Conservation (phyloP, 2,329 filamentous ascomycete genomes). For the Cercospora sp. region DNA sequence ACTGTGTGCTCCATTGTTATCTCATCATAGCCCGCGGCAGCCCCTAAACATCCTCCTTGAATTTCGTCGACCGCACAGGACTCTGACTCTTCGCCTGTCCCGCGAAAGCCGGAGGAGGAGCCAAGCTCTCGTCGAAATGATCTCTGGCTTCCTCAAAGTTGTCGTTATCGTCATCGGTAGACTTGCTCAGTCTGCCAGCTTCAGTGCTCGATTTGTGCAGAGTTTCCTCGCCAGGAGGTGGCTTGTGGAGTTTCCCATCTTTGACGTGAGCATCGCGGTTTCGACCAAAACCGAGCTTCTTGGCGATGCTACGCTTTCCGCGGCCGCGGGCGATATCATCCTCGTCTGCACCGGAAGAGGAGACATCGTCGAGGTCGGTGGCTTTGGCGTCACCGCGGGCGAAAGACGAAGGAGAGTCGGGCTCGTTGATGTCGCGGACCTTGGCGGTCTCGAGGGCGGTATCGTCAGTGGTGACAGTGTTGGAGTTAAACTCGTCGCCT, state of each 20-base stretch:
- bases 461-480: slow-evolving; percentile 21
- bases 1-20: too few species aligned
- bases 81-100: slow-evolving; percentile 47
- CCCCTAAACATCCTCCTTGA: slow-evolving; percentile 56
- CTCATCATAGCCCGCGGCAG: too few species aligned
- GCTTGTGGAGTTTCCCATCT: slow-evolving; percentile 11
- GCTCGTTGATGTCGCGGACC: slow-evolving; percentile 16
- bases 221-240: background rate
- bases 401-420: slow-evolving; percentile 32
- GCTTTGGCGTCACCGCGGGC: slow-evolving; percentile 21
- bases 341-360: slow-evolving; percentile 36
- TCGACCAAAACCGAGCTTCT: slow-evolving; percentile 28
- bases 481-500: slow-evolving; percentile 14
- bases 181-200: slow-evolving; percentile 4
- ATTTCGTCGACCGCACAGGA: slow-evolving; percentile 54
- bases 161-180: slow-evolving; percentile 43
- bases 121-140: slow-evolving; percentile 50
- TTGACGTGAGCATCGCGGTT: slow-evolving; percentile 25
- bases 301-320: slow-evolving; percentile 37
- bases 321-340: slow-evolving; percentile 36
- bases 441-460: slow-evolving; percentile 18
- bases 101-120: slow-evolving; percentile 44
- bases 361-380: slow-evolving; percentile 30
- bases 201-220: background rate
- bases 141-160: slow-evolving; percentile 57